Evolutionary conservation across 2,329 filamentous ascomycete genomes (phyloP), one percentile per base, ranked within the genome.

Genomic region (Ploettnerulaceae sp.): DNA sequence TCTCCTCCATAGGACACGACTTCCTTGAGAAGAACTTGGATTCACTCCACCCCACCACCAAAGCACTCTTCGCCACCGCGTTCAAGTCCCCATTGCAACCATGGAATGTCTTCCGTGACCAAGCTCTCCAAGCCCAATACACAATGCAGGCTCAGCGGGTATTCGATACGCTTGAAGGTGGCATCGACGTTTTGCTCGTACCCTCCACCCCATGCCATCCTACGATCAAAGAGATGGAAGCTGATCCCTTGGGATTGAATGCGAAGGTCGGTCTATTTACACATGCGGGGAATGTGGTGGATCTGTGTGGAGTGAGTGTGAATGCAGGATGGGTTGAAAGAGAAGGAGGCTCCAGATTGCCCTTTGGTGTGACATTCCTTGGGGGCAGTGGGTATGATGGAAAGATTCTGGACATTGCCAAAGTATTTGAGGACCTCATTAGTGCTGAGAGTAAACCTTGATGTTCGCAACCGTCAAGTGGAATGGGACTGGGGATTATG

Each of bases 271-370:
- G 72, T 4, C 66, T 64, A 20, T 78, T 76, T 52, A 74, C 74
- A 2, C 75, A 77, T 55, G 75, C 70, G 43, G 75, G 65, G 2
- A 79, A 79, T 52, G 72, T 79, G 17, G 61, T 79, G 9, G 75
- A 79, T 61, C 58, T 78, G 9, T 73, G 71, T 57, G 71, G 66
- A 5, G 57, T 73, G 11, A 66, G 65, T 53, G 52, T 61, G 2
- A 57, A 59, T 42, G 60, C 54, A 33, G 49, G 53, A 2, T 58
- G 57, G 52, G 47, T 49, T 22, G 40, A 54, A 37, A 47, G 35
- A n/a, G 49, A 55, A 25, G 49, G 39, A 12, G 43, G 25, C 1
- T 14, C 34, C 7, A 55, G 50, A 33, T 52, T 68, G 48, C 66
- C 67, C 4, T 68, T 68, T 53, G 64, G 64, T n/a, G 58, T 68